Evolutionary conservation across 2,329 filamentous ascomycete genomes (phyloP).

Genomic region (Stenocarpella maydis): DNA sequence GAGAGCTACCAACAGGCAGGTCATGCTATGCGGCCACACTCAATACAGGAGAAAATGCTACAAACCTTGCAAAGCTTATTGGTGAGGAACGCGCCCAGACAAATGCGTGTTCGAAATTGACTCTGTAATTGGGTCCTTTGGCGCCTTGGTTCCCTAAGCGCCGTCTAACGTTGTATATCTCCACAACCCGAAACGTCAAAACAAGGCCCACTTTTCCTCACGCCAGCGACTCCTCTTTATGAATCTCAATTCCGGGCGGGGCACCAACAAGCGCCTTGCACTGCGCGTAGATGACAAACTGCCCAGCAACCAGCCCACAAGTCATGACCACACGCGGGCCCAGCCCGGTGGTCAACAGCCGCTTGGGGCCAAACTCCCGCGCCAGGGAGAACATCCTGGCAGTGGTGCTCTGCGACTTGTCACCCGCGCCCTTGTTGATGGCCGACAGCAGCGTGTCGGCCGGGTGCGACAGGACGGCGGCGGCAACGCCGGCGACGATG

Average conservation of each 20-base stretch:
- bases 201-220: neutral
- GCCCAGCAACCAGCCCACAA: conserved; percentile 59
- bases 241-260: conserved; percentile 60
- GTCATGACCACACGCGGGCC: conserved; percentile 63
- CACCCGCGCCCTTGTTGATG: conserved; percentile 63
- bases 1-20: too few relatives aligned
- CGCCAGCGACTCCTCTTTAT: conserved; percentile 51
- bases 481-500: conserved; percentile 86
- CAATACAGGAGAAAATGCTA: too few relatives aligned
- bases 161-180: conserved; percentile 1
- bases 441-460: conserved; percentile 72
- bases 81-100: too few relatives aligned
- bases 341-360: conserved; percentile 56
- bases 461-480: conserved; percentile 87
- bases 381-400: conserved; percentile 61
- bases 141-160: neutral
- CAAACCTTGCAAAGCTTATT: too few relatives aligned
- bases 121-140: too few relatives aligned
- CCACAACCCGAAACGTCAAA: conserved; percentile 16
- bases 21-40: too few relatives aligned
- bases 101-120: too few relatives aligned
- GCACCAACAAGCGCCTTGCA: conserved; percentile 62
- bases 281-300: conserved; percentile 65
- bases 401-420: conserved; percentile 56
- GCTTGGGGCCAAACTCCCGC: conserved; percentile 58